These are phyloP conservation scores for Haberlea rhodopensis DNA, from an alignment of 257 asterid species.

Conservation along the genomic window DNA sequence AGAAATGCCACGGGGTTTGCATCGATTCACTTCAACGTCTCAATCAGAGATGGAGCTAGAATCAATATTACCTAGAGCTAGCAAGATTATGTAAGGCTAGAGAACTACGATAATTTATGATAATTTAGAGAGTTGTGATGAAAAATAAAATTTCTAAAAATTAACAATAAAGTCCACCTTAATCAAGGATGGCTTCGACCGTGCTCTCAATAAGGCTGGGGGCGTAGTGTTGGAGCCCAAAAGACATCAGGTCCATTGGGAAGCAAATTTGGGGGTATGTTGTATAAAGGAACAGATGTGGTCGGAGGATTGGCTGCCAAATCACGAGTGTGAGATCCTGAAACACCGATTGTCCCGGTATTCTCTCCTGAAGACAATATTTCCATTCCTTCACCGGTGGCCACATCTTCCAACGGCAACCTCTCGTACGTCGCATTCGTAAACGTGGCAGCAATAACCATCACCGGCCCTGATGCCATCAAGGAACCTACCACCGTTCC, in stretches of 20 bases:
- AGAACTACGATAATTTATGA: no score
- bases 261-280: slow-evolving; percentile 42
- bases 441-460: slow-evolving; percentile 77
- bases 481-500: slow-evolving; percentile 65
- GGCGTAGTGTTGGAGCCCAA: slow-evolving; percentile 59
- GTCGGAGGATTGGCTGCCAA: slow-evolving; percentile 28
- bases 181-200: no score
- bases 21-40: background rate
- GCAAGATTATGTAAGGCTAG: no score
- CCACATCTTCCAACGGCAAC: slow-evolving; percentile 64
- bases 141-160: no score
- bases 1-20: slow-evolving; percentile 19
- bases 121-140: no score
- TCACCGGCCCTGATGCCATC: slow-evolving; percentile 74
- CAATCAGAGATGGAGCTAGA: no score
- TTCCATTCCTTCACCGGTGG: slow-evolving; percentile 33
- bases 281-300: slow-evolving; percentile 34
- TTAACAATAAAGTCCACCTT: no score
- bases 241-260: slow-evolving; percentile 55
- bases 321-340: background rate
- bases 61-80: no score
- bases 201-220: slow-evolving; percentile 50
- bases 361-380: slow-evolving; percentile 21
- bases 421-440: slow-evolving; percentile 64
- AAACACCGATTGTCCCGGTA: slow-evolving; percentile 21